Percentiles rank a stretch among this genome's conserved stretches.
Conservation (phyloP, 768 basidiomycete genomes). For the Lactarius pseudohatsudake region DNA sequence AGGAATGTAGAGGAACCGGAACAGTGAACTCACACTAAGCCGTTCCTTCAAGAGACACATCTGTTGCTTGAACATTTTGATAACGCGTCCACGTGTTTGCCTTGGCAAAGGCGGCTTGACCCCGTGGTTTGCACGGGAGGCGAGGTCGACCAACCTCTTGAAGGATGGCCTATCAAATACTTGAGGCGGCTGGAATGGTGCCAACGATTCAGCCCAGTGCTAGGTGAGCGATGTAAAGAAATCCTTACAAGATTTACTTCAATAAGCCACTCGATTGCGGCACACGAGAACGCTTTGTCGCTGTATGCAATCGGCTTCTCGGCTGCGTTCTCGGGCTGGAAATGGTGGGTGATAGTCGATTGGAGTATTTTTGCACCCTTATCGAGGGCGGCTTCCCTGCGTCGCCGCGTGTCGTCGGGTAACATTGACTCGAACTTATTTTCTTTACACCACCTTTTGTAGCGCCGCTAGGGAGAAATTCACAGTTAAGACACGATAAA, state of each 20-base stretch:
- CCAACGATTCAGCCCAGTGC: neutral
- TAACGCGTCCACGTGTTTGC: neutral
- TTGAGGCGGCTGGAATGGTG: neutral
- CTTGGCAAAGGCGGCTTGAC: neutral
- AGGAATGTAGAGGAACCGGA: neutral
- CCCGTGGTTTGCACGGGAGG: neutral
- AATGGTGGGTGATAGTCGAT: neutral
- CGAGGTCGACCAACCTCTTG: neutral
- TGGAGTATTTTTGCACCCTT: neutral
- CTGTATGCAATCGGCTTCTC: neutral
- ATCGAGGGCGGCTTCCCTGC: neutral
- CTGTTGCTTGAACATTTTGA: neutral
- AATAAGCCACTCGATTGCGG: constrained; percentile 3
- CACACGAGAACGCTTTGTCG: neutral
- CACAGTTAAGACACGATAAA: neutral
- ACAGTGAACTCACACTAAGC: neutral
- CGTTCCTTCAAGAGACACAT: neutral
- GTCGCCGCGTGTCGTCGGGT: neutral
- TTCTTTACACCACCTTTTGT: neutral
- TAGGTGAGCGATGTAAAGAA: neutral
- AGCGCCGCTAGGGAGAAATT: neutral
- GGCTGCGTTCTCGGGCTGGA: neutral
- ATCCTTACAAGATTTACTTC: neutral
- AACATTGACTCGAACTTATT: neutral
- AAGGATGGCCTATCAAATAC: neutral